Base-by-base conservation (phyloP, 2,329 filamentous ascomycete species). In the Byssothecium circinans region DNA sequence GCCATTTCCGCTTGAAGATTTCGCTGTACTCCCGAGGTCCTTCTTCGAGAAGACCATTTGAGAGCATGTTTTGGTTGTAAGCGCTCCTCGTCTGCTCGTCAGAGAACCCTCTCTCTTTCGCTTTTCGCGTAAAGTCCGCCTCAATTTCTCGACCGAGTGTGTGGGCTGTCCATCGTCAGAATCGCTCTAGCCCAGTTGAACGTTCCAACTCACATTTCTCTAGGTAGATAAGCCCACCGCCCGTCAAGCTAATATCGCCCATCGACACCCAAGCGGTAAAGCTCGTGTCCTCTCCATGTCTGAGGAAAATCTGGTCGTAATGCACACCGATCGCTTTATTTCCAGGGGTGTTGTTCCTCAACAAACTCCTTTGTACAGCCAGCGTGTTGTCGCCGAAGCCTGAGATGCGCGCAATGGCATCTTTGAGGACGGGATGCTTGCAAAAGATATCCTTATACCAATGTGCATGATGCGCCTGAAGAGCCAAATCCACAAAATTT, bases 271-370 rank as follows among this genome's bases (percentile, higher is more conserved):
- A 84, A 0, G 78, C 80, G 3, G 81, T 83, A 0, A 83, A 66
- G 23, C 73, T 75, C 0, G 78, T 81, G 1, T 78, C 75, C 41
- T 81, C 79, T 1, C 80, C 81, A 56, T 81, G 61, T 1, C 80
- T 63, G 39, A 83, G 61, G 55, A 83, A 83, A 18, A 78, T 81
- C 64, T 83, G 80, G 55, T 84, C 81, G 54, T 83, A 83, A 50
- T 84, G 81, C 2, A 84, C 81, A 0, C 81, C 80, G 50, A 82
- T 83, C 0, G 80, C 79, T 52, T 80, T 79, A 40, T 78, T 81
- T 0, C 75, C 74, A 0, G 81, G 81, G 0, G 77, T 78, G 53
- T 82, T 83, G 52, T 83, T 83, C 30, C 81, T 68, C 43, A 84
- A 61, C 10, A 83, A 60, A 1, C 78, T 81, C 25, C 81, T 68